Conservation (phyloP, 805 yeast genomes). For the Nakazawaea ishiwadae region DNA sequence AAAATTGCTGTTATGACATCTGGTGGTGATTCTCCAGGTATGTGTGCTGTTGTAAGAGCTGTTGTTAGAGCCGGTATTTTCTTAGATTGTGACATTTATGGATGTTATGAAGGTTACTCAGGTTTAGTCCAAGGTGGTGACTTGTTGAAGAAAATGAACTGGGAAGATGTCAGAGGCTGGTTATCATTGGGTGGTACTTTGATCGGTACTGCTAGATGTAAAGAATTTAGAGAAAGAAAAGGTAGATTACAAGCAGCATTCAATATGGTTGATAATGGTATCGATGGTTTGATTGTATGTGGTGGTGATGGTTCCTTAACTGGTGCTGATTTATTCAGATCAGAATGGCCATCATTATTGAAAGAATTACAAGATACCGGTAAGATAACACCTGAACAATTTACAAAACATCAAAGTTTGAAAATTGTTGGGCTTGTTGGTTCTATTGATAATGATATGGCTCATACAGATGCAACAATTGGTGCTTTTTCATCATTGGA, state of each 20-base stretch:
- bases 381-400: slow-evolving; percentile 53
- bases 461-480: slow-evolving; percentile 92
- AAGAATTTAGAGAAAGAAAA: slow-evolving; percentile 75
- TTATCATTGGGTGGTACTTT: slow-evolving; percentile 90
- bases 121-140: slow-evolving; percentile 68
- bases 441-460: slow-evolving; percentile 97
- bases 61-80: slow-evolving; percentile 65
- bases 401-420: slow-evolving; percentile 60
- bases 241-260: slow-evolving; percentile 84
- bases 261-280: slow-evolving; percentile 80
- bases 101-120: slow-evolving; percentile 69
- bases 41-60: slow-evolving; percentile 74
- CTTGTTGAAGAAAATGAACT: slow-evolving; percentile 63
- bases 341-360: slow-evolving; percentile 90
- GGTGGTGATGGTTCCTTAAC: slow-evolving; percentile 99
- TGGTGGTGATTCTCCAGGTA: slow-evolving; percentile 81
- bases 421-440: slow-evolving; percentile 95
- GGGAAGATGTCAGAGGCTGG: slow-evolving; percentile 97
- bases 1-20: slow-evolving; percentile 76
- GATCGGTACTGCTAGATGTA: slow-evolving; percentile 94
- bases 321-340: slow-evolving; percentile 92
- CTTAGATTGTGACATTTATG: slow-evolving; percentile 62
- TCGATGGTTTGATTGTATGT: slow-evolving; percentile 92
- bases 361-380: slow-evolving; percentile 59
- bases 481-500: slow-evolving; percentile 95